Conservation (phyloP, 148 eudicot genomes). For the Chenopodium album region DNA sequence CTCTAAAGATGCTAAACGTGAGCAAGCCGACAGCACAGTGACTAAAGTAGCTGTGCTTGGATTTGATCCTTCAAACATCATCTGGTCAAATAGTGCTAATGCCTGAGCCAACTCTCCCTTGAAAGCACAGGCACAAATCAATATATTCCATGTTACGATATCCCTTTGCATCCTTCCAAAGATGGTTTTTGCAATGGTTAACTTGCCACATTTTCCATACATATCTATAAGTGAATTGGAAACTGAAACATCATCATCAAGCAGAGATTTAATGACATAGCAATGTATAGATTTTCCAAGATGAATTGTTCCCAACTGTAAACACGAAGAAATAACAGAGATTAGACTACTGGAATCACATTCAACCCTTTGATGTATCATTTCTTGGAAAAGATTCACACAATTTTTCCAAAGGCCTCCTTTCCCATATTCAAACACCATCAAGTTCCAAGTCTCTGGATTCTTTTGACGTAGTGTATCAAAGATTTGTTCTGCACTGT, state of each 20-base stretch:
- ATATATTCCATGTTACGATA: conserved; percentile 56
- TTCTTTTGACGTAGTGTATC: conserved; percentile 30
- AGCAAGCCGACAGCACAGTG: conserved; percentile 59
- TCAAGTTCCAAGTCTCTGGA: conserved; percentile 56
- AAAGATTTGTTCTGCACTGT: conserved; percentile 46
- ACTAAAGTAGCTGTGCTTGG: conserved; percentile 56
- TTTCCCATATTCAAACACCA: conserved; percentile 53
- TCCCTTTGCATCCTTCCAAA: conserved; percentile 45
- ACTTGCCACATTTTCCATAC: conserved; percentile 54
- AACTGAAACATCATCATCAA: conserved; percentile 41
- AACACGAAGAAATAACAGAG: conserved; percentile 58
- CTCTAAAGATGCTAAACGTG: conserved; percentile 50
- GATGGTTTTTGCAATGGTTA: conserved; percentile 41
- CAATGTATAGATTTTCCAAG: conserved; percentile 65
- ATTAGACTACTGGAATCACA: conserved; percentile 40
- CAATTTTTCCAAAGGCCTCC: conserved; percentile 41
- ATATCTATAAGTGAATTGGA: conserved; percentile 62
- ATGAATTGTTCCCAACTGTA: conserved; percentile 35
- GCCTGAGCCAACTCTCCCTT: conserved; percentile 42
- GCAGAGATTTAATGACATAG: conserved; percentile 37
- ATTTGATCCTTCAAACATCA: conserved; percentile 46
- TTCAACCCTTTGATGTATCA: conserved; percentile 42
- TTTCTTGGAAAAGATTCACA: conserved; percentile 46
- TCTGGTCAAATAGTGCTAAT: conserved; percentile 43
- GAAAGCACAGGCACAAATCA: conserved; percentile 50